phyloP scores from a whole-genome alignment of 1,284 basidiomycete species.

The Austroboletus novae-zelandiae region DNA sequence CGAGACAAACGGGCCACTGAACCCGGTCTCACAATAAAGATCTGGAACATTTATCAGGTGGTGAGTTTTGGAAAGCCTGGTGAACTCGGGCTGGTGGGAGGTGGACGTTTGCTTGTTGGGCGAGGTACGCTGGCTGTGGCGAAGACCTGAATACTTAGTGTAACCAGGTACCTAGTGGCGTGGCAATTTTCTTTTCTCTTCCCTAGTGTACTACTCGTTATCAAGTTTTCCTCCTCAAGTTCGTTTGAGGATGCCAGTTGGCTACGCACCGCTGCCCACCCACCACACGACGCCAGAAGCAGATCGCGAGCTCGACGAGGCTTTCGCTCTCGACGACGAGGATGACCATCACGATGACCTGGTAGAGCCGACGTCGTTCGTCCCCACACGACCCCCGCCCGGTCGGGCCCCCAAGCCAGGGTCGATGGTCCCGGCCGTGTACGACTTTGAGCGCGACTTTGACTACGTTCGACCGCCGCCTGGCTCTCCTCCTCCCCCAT shows the following conservation, averaged over 20 bases:
- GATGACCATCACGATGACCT: conserved; percentile 45
- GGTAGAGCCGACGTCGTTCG: conserved; percentile 32
- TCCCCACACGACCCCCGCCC: conserved; percentile 6
- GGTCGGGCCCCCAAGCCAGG: conserved; percentile 4
- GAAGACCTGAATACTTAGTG: background rate
- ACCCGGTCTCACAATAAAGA: background rate
- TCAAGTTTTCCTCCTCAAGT: background rate
- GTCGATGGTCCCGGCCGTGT: conserved; percentile 39
- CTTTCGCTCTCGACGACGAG: conserved; percentile 58
- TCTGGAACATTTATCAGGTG: background rate
- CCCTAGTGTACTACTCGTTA: background rate
- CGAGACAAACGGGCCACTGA: no score
- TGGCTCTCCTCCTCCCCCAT: conserved; percentile 73
- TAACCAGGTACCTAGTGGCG: background rate
- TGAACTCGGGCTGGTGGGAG: background rate
- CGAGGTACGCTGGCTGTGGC: conserved; percentile 1
- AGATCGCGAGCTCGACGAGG: conserved; percentile 63
- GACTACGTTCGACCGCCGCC: conserved; percentile 74
- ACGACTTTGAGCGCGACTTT: conserved; percentile 84
- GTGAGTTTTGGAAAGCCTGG: background rate
- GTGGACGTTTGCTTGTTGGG: conserved; percentile 8
- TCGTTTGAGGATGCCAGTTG: conserved; percentile 37
- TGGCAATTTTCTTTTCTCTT: background rate
- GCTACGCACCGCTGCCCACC: conserved; percentile 52
- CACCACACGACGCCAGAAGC: conserved; percentile 45